Evolutionary conservation across 768 basidiomycete species (phyloP).

Genomic region (Mycena polygramma): DNA sequence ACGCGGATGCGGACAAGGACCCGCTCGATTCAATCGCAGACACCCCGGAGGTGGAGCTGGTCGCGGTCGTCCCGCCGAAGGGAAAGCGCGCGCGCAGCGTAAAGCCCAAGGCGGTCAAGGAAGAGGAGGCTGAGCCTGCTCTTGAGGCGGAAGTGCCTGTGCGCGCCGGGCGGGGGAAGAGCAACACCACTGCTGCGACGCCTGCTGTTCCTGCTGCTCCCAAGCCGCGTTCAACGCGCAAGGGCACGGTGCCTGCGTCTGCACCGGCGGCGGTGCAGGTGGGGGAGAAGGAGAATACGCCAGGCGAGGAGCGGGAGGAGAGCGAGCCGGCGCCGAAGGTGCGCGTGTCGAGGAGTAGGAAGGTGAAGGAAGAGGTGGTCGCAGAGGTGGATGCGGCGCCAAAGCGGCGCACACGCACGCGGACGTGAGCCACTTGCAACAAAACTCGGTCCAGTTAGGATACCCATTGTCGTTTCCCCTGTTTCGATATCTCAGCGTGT

Average conservation of each 20-base stretch:
- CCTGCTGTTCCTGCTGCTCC: neutral
- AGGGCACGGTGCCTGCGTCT: slow-evolving; percentile 26
- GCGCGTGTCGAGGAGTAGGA: slow-evolving; percentile 51
- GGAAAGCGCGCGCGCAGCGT: slow-evolving; percentile 19
- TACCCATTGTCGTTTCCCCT: too few relatives aligned
- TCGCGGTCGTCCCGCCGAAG: slow-evolving; percentile 37
- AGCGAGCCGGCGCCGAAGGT: slow-evolving; percentile 46
- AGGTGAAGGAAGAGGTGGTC: slow-evolving; percentile 39
- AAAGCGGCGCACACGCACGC: slow-evolving; percentile 48
- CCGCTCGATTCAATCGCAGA: slow-evolving; percentile 37
- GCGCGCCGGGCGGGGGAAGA: slow-evolving; percentile 31
- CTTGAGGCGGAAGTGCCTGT: slow-evolving; percentile 21
- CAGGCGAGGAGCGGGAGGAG: slow-evolving; percentile 46
- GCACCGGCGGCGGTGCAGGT: slow-evolving; percentile 44
- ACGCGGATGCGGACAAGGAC: slow-evolving; percentile 36
- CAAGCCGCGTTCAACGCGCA: slow-evolving; percentile 40
- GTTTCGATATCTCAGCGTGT: too few relatives aligned
- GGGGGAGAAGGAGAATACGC: slow-evolving; percentile 58
- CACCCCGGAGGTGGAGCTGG: slow-evolving; percentile 35
- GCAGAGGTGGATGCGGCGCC: slow-evolving; percentile 40
- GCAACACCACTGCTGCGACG: slow-evolving; percentile 30
- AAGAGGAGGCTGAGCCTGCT: slow-evolving; percentile 39
- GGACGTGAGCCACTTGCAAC: slow-evolving; percentile 39
- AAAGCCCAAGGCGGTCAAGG: slow-evolving; percentile 38
- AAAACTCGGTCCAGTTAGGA: too few relatives aligned